Evolutionary conservation across 192 early-diverging fungal species (phyloP), one percentile per base, ranked within the genome.

Genomic region (Coemansia sp.): DNA sequence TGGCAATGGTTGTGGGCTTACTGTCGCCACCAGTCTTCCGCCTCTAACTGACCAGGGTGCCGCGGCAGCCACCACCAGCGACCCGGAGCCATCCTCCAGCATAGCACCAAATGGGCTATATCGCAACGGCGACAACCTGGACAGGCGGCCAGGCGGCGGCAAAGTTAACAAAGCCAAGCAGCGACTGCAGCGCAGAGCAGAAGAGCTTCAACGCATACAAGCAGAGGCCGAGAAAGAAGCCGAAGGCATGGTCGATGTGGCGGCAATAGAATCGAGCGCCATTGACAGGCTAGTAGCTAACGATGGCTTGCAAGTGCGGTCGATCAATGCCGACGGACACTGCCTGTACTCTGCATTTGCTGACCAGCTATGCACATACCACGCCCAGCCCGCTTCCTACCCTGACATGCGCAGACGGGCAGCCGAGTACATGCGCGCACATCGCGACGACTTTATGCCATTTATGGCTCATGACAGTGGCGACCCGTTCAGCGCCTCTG

Each of bases 261-360:
- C 87, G 18, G 86, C 89, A 50, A 70, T 93, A 15, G 97, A 98
- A 71, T 68, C 76, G 6, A 83, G 88, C 29, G 89, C 90, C 12
- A 90, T 97, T 34, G 81, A 79, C 38, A 83, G 85, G 24, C 66
- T 93, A 13, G 68, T 91, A 13, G 71, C 69, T 11, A 69, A 68
- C 10, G 87, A 91, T 78, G 83, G 76, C n/a, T 79, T 96, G 41
- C 33, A 60, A 11, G 80, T 97, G 11, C 84, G 89, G 46, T 85
- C 90, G 86, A 90, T 98, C 43, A 80, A 77, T 16, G 87, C 95
- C 4, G 95, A 98, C 76, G 97, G 97, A 2, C 97, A 98, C 78
- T 98, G 97, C 73, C 78, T 98, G 44, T 98, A 95, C 81, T 94
- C 94, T 75, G 93, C 96, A 3, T 72, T 98, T 75, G 88, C 91